phyloP scores from a whole-genome alignment of 2,329 filamentous ascomycete species.

The Ophiosphaerella narmari region DNA sequence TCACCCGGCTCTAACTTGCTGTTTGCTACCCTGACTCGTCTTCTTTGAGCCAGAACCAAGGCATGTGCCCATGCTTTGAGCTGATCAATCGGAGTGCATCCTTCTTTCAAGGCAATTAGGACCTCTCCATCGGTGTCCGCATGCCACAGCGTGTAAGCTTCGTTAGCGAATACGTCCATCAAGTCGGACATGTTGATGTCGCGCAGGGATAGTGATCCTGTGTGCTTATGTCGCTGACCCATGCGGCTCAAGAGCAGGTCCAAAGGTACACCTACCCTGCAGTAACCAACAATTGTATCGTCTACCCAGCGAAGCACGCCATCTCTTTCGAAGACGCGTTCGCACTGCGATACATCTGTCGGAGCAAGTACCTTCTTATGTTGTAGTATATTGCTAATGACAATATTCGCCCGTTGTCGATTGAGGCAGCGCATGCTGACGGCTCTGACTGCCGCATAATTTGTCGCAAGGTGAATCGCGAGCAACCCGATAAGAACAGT shows the following conservation, averaged over 20 bases:
- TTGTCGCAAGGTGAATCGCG: conserved; percentile 77
- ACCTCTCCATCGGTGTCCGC: conserved; percentile 42
- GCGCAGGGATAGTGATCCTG: conserved; percentile 32
- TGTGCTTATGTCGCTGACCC: conserved; percentile 24
- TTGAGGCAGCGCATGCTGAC: conserved; percentile 87
- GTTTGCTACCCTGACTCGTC: conserved; percentile 6
- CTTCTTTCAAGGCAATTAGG: conserved; percentile 68
- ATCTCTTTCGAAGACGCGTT: conserved; percentile 66
- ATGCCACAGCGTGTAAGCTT: conserved; percentile 67
- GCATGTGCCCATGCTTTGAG: conserved; percentile 68
- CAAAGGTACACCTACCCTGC: conserved; percentile 59
- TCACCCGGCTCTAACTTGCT: conserved; percentile 20
- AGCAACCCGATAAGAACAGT: conserved; percentile 72
- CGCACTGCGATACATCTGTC: conserved; percentile 63
- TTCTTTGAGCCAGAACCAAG: conserved; percentile 51
- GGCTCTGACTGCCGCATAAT: conserved; percentile 81
- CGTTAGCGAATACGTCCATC: conserved; percentile 55
- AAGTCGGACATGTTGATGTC: conserved; percentile 53
- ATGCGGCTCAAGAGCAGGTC: conserved; percentile 38
- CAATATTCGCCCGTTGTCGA: conserved; percentile 79
- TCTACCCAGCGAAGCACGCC: conserved; percentile 64
- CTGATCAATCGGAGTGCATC: conserved; percentile 55
- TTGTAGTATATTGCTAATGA: conserved; percentile 61
- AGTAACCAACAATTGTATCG: conserved; percentile 56
- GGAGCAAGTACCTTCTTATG: conserved; percentile 62